Evolutionary conservation across 2,329 filamentous ascomycete species (phyloP).

Genomic region (Diaporthe capsici): DNA sequence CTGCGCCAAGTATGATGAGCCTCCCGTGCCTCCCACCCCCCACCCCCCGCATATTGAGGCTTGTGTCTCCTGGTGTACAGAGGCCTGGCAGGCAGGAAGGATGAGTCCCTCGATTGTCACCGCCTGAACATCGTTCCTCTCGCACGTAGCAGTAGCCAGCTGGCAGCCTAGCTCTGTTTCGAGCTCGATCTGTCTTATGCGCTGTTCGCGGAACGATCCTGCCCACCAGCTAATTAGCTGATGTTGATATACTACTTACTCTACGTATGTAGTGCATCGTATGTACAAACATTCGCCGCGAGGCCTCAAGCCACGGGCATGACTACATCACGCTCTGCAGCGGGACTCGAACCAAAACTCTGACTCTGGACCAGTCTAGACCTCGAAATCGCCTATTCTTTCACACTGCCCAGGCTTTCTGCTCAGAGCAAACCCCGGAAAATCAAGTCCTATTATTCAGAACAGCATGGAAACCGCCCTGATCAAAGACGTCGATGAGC

Average conservation of each 20-base stretch:
- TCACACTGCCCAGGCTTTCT: background rate
- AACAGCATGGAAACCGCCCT: slow-evolving; percentile 4
- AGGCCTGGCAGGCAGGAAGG: background rate
- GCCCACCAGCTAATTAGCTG: background rate
- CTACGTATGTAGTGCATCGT: background rate
- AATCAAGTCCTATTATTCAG: background rate
- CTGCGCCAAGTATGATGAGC: slow-evolving; percentile 23
- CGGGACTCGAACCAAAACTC: background rate
- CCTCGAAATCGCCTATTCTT: slow-evolving; percentile 18
- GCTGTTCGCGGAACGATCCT: slow-evolving; percentile 1
- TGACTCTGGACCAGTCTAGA: slow-evolving; percentile 23
- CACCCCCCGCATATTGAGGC: background rate
- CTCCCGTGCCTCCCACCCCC: slow-evolving; percentile 6
- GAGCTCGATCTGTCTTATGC: slow-evolving; percentile 27
- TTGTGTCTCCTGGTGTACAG: background rate
- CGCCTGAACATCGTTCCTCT: background rate
- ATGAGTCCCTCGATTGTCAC: background rate
- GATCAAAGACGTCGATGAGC: slow-evolving; percentile 7
- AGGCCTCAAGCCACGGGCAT: background rate
- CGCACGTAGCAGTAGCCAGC: slow-evolving; percentile 14
- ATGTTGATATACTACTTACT: background rate
- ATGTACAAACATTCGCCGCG: background rate
- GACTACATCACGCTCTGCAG: slow-evolving; percentile 2
- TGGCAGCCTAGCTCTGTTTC: slow-evolving; percentile 21
- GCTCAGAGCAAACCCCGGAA: background rate